Percentiles rank a stretch among this genome's conserved stretches.
phyloP scores from a whole-genome alignment of 1,284 basidiomycete species.

The Cryptococcus neoformans region DNA sequence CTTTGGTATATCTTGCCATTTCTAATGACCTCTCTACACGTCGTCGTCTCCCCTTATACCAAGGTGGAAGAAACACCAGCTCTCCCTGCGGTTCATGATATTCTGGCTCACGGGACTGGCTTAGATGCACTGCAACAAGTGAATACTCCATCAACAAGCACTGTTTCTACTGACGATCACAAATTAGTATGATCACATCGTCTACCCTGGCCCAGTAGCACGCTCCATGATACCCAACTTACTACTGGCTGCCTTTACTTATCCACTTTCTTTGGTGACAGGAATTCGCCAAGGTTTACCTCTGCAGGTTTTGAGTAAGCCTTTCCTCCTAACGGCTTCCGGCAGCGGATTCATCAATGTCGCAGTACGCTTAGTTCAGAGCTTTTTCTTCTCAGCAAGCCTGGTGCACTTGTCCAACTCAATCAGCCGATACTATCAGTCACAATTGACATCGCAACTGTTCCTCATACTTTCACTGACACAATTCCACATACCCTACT shows the following conservation, averaged over 20 bases:
- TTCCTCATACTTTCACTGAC: constrained; percentile 64
- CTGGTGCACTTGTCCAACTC: background rate
- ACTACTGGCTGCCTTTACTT: constrained; percentile 52
- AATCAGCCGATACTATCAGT: background rate
- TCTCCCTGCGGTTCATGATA: constrained; percentile 86
- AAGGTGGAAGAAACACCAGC: constrained; percentile 99
- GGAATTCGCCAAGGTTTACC: constrained; percentile 53
- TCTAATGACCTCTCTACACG: constrained; percentile 60
- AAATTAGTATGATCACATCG: constrained; percentile 78
- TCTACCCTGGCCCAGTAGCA: constrained; percentile 81
- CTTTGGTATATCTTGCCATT: constrained; percentile 51
- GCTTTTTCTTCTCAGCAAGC: constrained; percentile 56
- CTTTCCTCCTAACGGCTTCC: constrained; percentile 3
- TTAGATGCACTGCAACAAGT: constrained; percentile 8
- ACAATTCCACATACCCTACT: constrained; percentile 87
- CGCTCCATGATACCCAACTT: constrained; percentile 53
- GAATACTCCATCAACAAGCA: background rate
- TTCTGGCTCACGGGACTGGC: constrained; percentile 64
- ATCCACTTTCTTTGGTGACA: constrained; percentile 52
- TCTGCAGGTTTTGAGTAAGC: constrained; percentile 55
- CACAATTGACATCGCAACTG: constrained; percentile 17
- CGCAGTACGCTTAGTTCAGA: constrained; percentile 55
- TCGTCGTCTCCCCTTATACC: constrained; percentile 77
- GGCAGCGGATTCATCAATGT: constrained; percentile 60
- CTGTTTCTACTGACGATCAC: too few relatives aligned